Conservation (phyloP, 257 asterid species). For the Striga asiatica region DNA sequence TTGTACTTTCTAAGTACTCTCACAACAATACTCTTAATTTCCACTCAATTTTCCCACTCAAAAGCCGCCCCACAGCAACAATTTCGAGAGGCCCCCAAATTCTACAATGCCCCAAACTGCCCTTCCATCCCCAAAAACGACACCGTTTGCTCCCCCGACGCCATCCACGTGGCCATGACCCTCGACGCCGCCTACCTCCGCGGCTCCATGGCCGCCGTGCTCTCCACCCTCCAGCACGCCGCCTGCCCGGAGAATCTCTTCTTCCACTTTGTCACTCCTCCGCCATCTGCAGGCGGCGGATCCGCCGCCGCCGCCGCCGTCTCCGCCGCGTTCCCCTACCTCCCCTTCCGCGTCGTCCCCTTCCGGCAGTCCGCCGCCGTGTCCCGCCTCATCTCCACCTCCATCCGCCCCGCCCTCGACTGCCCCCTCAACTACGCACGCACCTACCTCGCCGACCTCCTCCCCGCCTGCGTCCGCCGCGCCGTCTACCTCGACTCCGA, state of each 20-base stretch:
- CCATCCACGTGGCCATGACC: constrained; percentile 63
- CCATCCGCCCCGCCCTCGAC: constrained; percentile 91
- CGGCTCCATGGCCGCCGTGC: constrained; percentile 87
- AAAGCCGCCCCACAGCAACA: constrained; percentile 25
- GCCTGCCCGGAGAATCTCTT: constrained; percentile 72
- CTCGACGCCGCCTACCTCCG: constrained; percentile 50
- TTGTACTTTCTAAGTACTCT: no score
- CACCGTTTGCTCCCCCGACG: constrained; percentile 5
- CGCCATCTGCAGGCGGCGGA: no score
- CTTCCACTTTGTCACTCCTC: constrained; percentile 68
- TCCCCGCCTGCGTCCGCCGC: constrained; percentile 63
- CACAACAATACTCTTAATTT: no score
- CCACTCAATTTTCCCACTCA: no score
- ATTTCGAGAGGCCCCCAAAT: constrained; percentile 83
- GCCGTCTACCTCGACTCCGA: constrained; percentile 86
- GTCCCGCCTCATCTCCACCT: constrained; percentile 72
- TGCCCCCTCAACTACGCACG: constrained; percentile 92
- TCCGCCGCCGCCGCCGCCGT: constrained; percentile 26
- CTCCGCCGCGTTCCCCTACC: constrained; percentile 62
- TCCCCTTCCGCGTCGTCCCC: constrained; percentile 42
- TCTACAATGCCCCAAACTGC: constrained; percentile 63
- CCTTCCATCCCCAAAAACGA: constrained; percentile 20
- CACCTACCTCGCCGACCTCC: constrained; percentile 61
- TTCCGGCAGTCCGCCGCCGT: constrained; percentile 52
- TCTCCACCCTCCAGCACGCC: constrained; percentile 78